Evolutionary conservation across 148 eudicot species (phyloP).

Genomic region (Fagopyrum tataricum): DNA sequence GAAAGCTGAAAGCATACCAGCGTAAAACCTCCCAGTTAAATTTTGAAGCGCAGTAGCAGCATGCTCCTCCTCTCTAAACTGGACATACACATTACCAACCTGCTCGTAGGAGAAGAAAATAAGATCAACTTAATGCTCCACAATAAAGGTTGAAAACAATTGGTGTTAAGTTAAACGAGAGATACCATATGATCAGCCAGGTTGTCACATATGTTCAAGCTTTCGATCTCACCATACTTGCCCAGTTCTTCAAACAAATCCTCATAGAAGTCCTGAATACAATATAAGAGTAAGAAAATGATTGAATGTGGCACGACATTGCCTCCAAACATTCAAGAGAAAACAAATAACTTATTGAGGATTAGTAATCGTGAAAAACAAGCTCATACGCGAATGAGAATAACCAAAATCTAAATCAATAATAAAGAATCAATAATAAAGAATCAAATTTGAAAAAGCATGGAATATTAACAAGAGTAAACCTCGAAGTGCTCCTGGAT

Average conservation of each 20-base stretch:
- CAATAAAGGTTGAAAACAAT: neutral
- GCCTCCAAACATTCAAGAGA: neutral
- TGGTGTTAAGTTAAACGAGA: neutral
- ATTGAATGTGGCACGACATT: neutral
- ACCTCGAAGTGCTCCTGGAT: slow-evolving; percentile 15
- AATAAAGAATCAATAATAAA: too few relatives aligned
- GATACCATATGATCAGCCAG: slow-evolving; percentile 93
- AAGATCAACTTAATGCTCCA: neutral
- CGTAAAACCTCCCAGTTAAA: slow-evolving; percentile 81
- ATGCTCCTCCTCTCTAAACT: slow-evolving; percentile 93
- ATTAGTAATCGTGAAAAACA: neutral
- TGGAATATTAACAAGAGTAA: neutral
- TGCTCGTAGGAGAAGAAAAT: slow-evolving; percentile 15
- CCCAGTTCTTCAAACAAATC: slow-evolving; percentile 85
- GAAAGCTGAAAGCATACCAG: slow-evolving; percentile 36
- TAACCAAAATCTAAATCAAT: neutral
- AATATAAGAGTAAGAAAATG: neutral
- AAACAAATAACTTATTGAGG: neutral
- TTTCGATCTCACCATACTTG: slow-evolving; percentile 88
- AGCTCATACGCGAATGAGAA: neutral
- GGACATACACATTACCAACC: slow-evolving; percentile 95
- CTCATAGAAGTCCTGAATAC: slow-evolving; percentile 81
- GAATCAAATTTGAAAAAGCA: neutral
- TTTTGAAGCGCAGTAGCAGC: slow-evolving; percentile 78
- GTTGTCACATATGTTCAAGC: slow-evolving; percentile 88